Conservation (phyloP, 2,329 filamentous ascomycete species). For the Phialocephala subalpina region DNA sequence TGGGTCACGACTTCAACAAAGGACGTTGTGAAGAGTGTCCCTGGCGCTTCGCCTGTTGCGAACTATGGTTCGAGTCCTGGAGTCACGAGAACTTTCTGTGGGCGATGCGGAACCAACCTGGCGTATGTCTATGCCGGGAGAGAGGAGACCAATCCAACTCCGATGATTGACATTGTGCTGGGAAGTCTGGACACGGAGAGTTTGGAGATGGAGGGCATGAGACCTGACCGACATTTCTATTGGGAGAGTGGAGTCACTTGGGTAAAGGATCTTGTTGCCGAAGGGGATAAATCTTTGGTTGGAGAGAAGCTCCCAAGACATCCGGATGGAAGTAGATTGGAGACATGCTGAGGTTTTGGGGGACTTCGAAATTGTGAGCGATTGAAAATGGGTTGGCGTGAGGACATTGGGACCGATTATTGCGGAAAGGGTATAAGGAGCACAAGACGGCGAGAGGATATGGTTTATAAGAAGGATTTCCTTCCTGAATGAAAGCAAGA, state of each 20-base stretch:
- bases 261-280: constrained; percentile 31
- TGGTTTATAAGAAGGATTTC: no score
- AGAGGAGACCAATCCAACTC: constrained; percentile 16
- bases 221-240: constrained; percentile 37
- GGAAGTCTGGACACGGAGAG: constrained; percentile 37
- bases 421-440: not conserved
- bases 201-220: constrained; percentile 30
- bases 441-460: no score
- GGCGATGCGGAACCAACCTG: constrained; percentile 38
- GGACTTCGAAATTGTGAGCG: not conserved
- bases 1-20: not conserved
- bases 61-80: constrained; percentile 32
- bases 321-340: constrained; percentile 14
- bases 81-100: constrained; percentile 38
- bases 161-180: constrained; percentile 35
- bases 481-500: no score
- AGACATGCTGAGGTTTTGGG: not conserved
- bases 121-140: constrained; percentile 32
- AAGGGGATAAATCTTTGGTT: constrained; percentile 6
- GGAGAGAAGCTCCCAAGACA: constrained; percentile 13
- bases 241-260: constrained; percentile 38
- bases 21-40: constrained; percentile 2
- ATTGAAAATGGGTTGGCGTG: not conserved
- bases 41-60: constrained; percentile 10
- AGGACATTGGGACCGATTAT: not conserved